Base-by-base conservation (phyloP, 306 rosid species). In the Alnus rubra region DNA sequence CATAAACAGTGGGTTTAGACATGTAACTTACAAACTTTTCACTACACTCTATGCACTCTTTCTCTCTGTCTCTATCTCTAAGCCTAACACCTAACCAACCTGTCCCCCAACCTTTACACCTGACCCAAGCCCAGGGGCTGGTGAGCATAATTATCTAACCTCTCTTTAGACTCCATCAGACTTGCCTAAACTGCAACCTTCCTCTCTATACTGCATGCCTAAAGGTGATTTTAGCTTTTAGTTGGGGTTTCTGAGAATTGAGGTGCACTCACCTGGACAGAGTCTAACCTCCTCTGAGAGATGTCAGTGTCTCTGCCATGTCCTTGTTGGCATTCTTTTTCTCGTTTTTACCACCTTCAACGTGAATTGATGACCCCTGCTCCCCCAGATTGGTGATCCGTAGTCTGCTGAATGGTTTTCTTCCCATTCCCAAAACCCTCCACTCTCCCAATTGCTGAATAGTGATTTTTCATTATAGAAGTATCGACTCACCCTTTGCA, bases 401-500 rank as follows among this genome's bases (percentile, higher is more conserved):
- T 59, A 59, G 37, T 59, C 39, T 59, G 65, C 14, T 59, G 37
- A 59, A 23, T 59, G 65, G 65, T 59, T 59, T n/a, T 59, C 65
- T 28, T 59, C 37, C 65, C 11, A 49, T 2, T 10, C 35, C 28
- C 65, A 4, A 28, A 2, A 37, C n/a, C 65, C 13, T 2, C 14
- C 65, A 8, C 37, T 31, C 65, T 15, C 12, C 65, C 3, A 59
- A 59, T 59, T 30, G 35, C 52, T 19, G 45, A 42, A 42, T 59
- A 2, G 39, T 28, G 6, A 59, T 28, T 59, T 28, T 23, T 59
- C 15, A 23, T 59, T 8, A 28, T 11, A 28, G n/a, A 59, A 10
- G 15, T 59, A 59, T 59, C 4, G 7, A 15, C 39, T 23, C 65
- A 59, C 13, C 7, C 65, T 59, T 28, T 23, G 11, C 65, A 59